A percentile compares a stretch with the other conserved stretches of the same genome.
phyloP scores from a whole-genome alignment of 139 green algal species.

The Chlamydomonas asymmetrica region DNA sequence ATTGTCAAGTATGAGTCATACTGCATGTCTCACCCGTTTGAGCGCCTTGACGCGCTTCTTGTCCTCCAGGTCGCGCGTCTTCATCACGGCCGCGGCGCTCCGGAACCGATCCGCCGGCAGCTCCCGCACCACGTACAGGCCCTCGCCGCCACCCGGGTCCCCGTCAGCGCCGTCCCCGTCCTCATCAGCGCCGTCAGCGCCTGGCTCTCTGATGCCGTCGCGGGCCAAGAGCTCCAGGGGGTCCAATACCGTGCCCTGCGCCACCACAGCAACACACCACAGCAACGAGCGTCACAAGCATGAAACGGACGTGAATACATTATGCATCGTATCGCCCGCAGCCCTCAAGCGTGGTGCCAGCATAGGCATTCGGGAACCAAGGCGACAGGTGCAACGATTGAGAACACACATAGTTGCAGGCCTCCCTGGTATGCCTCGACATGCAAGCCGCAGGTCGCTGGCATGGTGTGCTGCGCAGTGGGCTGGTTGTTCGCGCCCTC shows the following conservation, averaged over 20 bases:
- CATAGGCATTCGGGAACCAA: too few relatives aligned
- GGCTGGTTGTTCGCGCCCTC: too few relatives aligned
- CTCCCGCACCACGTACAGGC: slow-evolving; percentile 54
- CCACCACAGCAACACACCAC: too few relatives aligned
- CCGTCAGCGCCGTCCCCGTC: neutral
- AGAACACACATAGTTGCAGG: too few relatives aligned
- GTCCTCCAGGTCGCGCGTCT: slow-evolving; percentile 36
- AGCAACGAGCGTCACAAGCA: too few relatives aligned
- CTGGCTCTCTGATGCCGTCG: neutral
- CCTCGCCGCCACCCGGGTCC: slow-evolving; percentile 1
- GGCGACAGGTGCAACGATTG: too few relatives aligned
- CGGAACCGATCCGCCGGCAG: slow-evolving; percentile 65
- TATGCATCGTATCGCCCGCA: too few relatives aligned
- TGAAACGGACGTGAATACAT: too few relatives aligned
- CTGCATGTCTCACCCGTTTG: slow-evolving; percentile 7
- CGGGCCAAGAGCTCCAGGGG: slow-evolving; percentile 62
- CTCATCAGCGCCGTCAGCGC: neutral
- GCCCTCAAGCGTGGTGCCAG: too few relatives aligned
- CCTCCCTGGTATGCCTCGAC: too few relatives aligned
- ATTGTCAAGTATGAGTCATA: neutral
- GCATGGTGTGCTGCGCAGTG: too few relatives aligned
- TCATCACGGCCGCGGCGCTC: slow-evolving; percentile 50
- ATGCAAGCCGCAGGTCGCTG: too few relatives aligned
- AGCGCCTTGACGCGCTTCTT: slow-evolving; percentile 39
- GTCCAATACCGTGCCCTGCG: slow-evolving; percentile 60